A percentile compares a stretch with the other conserved stretches of the same genome.
phyloP scores from a whole-genome alignment of 2,329 filamentous ascomycete genomes.

The Colletotrichum sp. region DNA sequence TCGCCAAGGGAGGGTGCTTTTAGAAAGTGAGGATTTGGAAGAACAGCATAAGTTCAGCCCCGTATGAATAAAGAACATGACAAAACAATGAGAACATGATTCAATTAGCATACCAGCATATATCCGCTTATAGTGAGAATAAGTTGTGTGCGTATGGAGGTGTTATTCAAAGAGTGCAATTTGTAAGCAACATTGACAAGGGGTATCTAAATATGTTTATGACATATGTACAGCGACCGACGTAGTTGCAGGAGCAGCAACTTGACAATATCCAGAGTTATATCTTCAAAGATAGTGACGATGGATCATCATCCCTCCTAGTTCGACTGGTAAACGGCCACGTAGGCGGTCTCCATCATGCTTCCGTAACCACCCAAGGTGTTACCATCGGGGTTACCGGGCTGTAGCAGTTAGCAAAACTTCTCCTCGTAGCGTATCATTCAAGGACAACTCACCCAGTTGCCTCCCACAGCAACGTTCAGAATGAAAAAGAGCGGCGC shows the following conservation, averaged over 20 bases:
- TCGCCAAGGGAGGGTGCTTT: not conserved
- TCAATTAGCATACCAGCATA: not conserved
- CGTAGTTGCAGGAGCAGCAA: not conserved
- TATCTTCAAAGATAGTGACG: not conserved
- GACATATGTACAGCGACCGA: conserved; percentile 1
- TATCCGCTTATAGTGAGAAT: rapidly evolving
- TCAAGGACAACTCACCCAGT: conserved; percentile 38
- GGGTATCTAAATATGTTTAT: conserved; percentile 7
- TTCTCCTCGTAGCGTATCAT: too few species aligned
- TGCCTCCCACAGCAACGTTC: conserved; percentile 53
- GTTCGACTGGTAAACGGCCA: conserved; percentile 40
- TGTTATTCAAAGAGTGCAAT: not conserved
- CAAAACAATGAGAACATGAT: not conserved
- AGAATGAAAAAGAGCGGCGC: conserved; percentile 50
- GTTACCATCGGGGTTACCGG: conserved; percentile 33
- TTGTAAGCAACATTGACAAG: not conserved
- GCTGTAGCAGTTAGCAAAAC: conserved; percentile 22
- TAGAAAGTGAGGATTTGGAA: not conserved
- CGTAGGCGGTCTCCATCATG: conserved; percentile 47
- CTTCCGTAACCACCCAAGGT: conserved; percentile 41
- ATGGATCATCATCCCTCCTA: not conserved
- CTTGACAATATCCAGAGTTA: not conserved
- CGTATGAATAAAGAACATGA: not conserved
- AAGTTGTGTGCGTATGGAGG: not conserved
- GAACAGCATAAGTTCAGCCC: not conserved